Evolutionary conservation across 2,329 filamentous ascomycete species (phyloP).

Genomic region (Claviceps sp.): DNA sequence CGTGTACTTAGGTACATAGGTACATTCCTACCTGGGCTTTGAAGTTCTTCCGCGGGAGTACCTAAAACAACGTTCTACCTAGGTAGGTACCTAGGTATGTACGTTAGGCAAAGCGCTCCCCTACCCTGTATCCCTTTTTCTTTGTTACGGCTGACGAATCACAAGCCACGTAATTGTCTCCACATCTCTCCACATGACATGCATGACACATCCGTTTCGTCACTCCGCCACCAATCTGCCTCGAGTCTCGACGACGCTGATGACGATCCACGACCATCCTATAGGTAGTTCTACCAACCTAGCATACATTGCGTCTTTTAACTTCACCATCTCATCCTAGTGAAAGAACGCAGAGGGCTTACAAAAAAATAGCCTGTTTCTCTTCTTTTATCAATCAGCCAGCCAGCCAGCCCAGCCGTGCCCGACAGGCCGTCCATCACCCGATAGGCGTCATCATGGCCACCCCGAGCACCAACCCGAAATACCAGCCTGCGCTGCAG

Average conservation of each 20-base stretch:
- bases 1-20: too few relatives aligned
- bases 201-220: not conserved
- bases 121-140: too few relatives aligned
- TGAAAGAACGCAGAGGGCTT: not conserved
- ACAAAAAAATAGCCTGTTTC: not conserved
- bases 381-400: not conserved
- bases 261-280: not conserved
- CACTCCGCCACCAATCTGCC: not conserved
- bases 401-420: not conserved
- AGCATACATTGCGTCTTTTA: not conserved
- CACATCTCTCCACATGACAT: too few relatives aligned
- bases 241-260: constrained; percentile 1
- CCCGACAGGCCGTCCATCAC: not conserved
- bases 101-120: too few relatives aligned
- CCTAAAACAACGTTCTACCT: too few relatives aligned
- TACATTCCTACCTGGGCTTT: too few relatives aligned
- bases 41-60: too few relatives aligned
- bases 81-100: too few relatives aligned
- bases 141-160: too few relatives aligned
- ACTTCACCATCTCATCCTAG: not conserved
- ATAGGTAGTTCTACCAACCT: not conserved
- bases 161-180: too few relatives aligned
- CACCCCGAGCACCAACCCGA: constrained; percentile 42
- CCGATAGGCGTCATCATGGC: constrained; percentile 38
- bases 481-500: constrained; percentile 73